Evolutionary conservation across 1,284 basidiomycete species (phyloP).

Genomic region (Boletellus dicymbophilus): DNA sequence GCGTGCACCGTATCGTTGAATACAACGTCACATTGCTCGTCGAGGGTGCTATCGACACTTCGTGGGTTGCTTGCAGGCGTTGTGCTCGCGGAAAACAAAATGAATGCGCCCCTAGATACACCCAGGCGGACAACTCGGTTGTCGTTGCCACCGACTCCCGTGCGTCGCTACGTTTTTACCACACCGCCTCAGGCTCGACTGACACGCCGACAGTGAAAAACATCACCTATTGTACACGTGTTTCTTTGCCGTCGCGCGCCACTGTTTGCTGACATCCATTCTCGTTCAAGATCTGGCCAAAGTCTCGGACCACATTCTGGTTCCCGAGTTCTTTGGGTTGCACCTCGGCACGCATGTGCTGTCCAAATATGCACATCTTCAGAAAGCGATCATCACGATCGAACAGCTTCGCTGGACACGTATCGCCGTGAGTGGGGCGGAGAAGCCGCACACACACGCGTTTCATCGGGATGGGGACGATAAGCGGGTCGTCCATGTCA

Average conservation of each 20-base stretch:
- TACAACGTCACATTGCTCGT: constrained; percentile 79
- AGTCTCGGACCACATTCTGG: constrained; percentile 80
- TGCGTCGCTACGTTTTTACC: constrained; percentile 40
- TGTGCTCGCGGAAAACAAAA: too few relatives aligned
- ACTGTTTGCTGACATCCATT: background rate
- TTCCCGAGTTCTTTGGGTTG: constrained; percentile 85
- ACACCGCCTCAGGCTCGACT: background rate
- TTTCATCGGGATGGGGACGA: constrained; percentile 93
- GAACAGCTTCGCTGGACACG: constrained; percentile 88
- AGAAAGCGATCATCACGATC: constrained; percentile 76
- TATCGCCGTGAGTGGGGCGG: constrained; percentile 55
- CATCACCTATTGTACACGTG: constrained; percentile 80
- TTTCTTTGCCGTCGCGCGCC: background rate
- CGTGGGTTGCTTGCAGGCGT: constrained; percentile 40
- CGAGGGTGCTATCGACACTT: constrained; percentile 77
- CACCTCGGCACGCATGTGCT: constrained; percentile 87
- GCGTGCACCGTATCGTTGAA: constrained; percentile 75
- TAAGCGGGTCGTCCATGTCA: constrained; percentile 70
- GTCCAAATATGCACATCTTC: constrained; percentile 79
- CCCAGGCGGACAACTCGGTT: constrained; percentile 80
- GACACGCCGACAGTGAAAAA: constrained; percentile 73
- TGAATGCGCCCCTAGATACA: constrained; percentile 62
- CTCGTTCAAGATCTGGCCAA: constrained; percentile 93
- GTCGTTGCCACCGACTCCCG: constrained; percentile 90
- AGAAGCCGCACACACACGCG: constrained; percentile 73